Evolutionary conservation across 1,284 basidiomycete genomes (phyloP).

Genomic region (Lentinula novae-zelandiae): DNA sequence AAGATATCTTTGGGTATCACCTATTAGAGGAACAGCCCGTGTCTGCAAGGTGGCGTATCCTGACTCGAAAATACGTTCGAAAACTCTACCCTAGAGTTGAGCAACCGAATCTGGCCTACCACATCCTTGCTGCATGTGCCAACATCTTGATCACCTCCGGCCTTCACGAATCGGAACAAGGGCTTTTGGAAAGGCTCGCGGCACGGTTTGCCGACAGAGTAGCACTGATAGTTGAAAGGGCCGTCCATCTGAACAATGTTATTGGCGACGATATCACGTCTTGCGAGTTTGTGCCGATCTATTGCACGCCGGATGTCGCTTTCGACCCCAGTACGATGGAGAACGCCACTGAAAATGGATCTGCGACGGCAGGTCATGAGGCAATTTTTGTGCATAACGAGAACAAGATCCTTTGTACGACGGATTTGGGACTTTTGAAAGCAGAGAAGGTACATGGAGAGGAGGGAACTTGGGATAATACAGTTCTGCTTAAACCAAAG

Average conservation of each 20-base stretch:
- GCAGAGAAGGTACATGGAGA: slow-evolving; percentile 27
- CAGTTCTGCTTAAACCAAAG: slow-evolving; percentile 27
- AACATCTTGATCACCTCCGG: slow-evolving; percentile 43
- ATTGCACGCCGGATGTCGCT: slow-evolving; percentile 31
- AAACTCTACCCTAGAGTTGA: slow-evolving; percentile 7
- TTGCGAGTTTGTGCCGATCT: slow-evolving; percentile 41
- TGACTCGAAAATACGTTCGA: slow-evolving; percentile 27
- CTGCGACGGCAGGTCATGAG: background rate
- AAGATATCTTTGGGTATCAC: background rate
- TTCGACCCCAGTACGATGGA: slow-evolving; percentile 43
- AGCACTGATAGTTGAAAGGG: slow-evolving; percentile 35
- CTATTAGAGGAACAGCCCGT: slow-evolving; percentile 34
- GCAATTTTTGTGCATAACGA: slow-evolving; percentile 5
- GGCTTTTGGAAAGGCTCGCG: slow-evolving; percentile 20
- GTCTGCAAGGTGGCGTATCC: slow-evolving; percentile 39
- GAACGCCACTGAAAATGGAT: slow-evolving; percentile 30
- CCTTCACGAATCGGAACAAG: slow-evolving; percentile 23
- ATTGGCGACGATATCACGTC: slow-evolving; percentile 51
- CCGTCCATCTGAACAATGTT: slow-evolving; percentile 41
- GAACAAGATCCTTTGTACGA: slow-evolving; percentile 35
- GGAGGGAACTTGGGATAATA: slow-evolving; percentile 26
- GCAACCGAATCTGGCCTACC: slow-evolving; percentile 27
- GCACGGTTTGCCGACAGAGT: slow-evolving; percentile 36
- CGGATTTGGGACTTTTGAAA: slow-evolving; percentile 37
- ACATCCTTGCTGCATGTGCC: slow-evolving; percentile 35